These are phyloP conservation scores for Pythium guiyangense DNA, from an alignment of 352 stramenopile genomes.

Conservation along the genomic window DNA sequence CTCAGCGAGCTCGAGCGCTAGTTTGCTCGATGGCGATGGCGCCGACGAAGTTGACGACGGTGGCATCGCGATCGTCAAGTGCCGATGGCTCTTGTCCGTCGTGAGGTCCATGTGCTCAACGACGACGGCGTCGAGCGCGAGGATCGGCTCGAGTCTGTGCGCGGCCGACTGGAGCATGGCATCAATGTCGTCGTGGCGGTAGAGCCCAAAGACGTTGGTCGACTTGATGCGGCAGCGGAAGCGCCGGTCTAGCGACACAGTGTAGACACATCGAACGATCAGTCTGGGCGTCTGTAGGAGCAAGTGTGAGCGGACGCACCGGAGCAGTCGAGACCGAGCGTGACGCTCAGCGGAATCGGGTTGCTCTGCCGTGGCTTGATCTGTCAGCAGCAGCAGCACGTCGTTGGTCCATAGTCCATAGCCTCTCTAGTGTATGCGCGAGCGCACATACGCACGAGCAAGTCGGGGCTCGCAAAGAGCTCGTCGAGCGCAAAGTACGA, in stretches of 20 bases:
- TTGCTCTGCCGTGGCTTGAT: constrained; percentile 54
- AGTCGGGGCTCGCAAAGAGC: constrained; percentile 46
- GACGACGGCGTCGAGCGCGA: constrained; percentile 61
- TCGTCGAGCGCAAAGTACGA: constrained; percentile 75
- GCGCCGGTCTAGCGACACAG: constrained; percentile 26
- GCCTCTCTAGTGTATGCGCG: too few relatives aligned
- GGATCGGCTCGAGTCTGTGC: constrained; percentile 34
- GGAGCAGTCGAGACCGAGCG: constrained; percentile 38
- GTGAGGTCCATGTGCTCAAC: constrained; percentile 67
- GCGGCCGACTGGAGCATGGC: constrained; percentile 25
- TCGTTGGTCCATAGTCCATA: not conserved
- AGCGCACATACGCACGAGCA: constrained; percentile 36
- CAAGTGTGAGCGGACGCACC: constrained; percentile 26
- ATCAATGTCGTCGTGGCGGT: constrained; percentile 59
- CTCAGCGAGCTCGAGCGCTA: constrained; percentile 59
- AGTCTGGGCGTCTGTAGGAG: too few relatives aligned
- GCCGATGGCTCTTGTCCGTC: constrained; percentile 44
- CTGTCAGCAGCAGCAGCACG: constrained; percentile 20
- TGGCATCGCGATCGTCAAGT: constrained; percentile 46
- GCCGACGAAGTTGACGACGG: too few relatives aligned
- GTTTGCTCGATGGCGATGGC: constrained; percentile 18
- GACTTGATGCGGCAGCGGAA: constrained; percentile 76
- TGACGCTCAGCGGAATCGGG: constrained; percentile 52
- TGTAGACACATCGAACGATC: not conserved
- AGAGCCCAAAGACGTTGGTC: constrained; percentile 59